These are phyloP conservation scores for Ustilago crameri DNA, from an alignment of 1,284 basidiomycete genomes.

Conservation along the genomic window DNA sequence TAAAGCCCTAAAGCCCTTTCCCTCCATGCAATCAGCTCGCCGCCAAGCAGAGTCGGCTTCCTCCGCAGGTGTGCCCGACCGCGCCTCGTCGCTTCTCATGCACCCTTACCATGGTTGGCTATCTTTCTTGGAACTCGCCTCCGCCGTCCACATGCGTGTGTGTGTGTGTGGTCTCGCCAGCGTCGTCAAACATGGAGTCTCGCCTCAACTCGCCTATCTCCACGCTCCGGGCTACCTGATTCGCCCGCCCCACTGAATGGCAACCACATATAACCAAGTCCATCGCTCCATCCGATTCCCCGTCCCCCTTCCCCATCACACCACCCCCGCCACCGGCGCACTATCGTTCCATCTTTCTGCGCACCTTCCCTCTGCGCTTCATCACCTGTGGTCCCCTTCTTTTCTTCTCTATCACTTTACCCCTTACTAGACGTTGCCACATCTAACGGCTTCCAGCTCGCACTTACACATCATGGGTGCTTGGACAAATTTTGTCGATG, in stretches of 20 bases:
- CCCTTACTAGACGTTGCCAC: too few species aligned
- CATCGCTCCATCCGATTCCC: neutral
- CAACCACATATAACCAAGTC: neutral
- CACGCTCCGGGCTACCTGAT: neutral
- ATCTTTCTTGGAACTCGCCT: too few species aligned
- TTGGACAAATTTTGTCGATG: slow-evolving; percentile 47
- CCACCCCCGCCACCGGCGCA: neutral
- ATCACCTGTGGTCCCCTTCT: neutral
- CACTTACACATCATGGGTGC: slow-evolving; percentile 39
- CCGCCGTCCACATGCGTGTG: neutral
- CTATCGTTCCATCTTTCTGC: neutral
- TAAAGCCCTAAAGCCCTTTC: too few species aligned
- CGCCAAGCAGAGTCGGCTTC: too few species aligned
- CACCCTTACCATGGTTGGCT: too few species aligned
- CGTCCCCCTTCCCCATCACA: neutral
- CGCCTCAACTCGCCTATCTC: neutral
- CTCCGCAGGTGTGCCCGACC: too few species aligned
- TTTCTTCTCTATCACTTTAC: neutral
- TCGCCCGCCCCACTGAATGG: neutral
- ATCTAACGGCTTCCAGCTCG: neutral
- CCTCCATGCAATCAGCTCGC: too few species aligned
- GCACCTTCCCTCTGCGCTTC: slow-evolving; percentile 1
- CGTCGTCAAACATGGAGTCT: neutral
- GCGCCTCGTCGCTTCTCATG: too few species aligned
- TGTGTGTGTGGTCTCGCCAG: neutral